A percentile compares a stretch with the other conserved stretches of the same genome.
phyloP scores from a whole-genome alignment of 2,329 filamentous ascomycete species.

The Colletotrichum eremochloae region DNA sequence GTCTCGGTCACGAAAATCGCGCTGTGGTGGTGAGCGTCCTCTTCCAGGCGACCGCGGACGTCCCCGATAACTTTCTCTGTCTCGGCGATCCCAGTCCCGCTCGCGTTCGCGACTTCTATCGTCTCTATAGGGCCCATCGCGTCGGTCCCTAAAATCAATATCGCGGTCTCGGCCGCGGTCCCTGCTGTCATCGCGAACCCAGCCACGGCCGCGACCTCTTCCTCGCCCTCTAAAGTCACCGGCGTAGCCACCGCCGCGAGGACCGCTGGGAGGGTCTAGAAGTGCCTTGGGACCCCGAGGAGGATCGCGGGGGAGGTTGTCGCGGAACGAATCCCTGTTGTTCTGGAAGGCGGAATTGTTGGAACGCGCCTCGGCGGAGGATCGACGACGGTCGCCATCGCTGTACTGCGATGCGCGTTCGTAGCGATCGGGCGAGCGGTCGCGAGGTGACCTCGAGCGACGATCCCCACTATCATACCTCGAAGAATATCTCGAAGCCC shows the following conservation, averaged over 20 bases:
- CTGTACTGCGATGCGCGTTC: conserved; percentile 67
- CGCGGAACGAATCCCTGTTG: conserved; percentile 69
- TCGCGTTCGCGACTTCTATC: conserved; percentile 72
- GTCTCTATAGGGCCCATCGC: conserved; percentile 64
- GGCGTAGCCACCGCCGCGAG: conserved; percentile 75
- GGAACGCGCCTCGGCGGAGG: conserved; percentile 69
- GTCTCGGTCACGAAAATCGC: conserved; percentile 72
- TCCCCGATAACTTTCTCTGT: conserved; percentile 64
- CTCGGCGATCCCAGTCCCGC: conserved; percentile 65
- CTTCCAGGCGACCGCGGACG: conserved; percentile 73
- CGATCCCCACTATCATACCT: conserved; percentile 72
- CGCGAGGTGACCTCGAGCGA: conserved; percentile 74
- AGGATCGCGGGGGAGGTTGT: conserved; percentile 69
- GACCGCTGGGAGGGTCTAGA: conserved; percentile 76
- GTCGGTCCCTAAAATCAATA: conserved; percentile 66
- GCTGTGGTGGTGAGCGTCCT: conserved; percentile 73
- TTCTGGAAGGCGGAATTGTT: conserved; percentile 73
- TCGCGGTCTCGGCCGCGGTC: conserved; percentile 72
- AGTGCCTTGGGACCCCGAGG: conserved; percentile 86
- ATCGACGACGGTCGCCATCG: conserved; percentile 78
- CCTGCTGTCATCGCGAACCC: conserved; percentile 72
- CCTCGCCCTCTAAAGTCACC: conserved; percentile 72
- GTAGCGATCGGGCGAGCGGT: conserved; percentile 78
- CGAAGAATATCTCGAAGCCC: conserved; percentile 68
- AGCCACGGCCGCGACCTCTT: conserved; percentile 69